Conservation (phyloP, 1,284 basidiomycete genomes). For the Caloboletus firmus region DNA sequence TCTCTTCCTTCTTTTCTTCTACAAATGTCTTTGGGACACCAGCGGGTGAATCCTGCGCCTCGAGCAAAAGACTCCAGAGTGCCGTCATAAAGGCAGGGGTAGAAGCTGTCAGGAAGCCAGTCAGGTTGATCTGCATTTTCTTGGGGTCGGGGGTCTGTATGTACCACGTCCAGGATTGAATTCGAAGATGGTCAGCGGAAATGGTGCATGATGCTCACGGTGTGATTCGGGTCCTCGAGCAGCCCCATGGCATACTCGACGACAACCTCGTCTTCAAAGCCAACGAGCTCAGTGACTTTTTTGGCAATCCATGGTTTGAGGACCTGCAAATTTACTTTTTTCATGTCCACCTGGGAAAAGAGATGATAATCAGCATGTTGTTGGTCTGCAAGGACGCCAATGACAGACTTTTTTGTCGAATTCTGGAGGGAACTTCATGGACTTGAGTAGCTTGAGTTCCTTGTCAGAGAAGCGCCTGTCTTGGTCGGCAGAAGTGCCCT, state of each 20-base stretch:
- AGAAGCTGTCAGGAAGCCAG: conserved; percentile 83
- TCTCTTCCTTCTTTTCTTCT: conserved; percentile 94
- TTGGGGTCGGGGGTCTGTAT: conserved; percentile 83
- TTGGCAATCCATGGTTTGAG: conserved; percentile 94
- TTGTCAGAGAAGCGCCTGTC: conserved; percentile 95
- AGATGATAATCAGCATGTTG: neutral
- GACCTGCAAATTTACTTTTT: conserved; percentile 88
- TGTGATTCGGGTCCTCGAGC: conserved; percentile 80
- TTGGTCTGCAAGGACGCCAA: neutral
- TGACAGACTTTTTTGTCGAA: conserved; percentile 80
- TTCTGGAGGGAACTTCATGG: conserved; percentile 87
- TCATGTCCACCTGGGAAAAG: conserved; percentile 74
- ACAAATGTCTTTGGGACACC: conserved; percentile 94
- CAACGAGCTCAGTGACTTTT: conserved; percentile 85
- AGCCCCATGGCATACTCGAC: conserved; percentile 95
- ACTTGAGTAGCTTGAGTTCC: conserved; percentile 83
- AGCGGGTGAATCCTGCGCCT: conserved; percentile 85
- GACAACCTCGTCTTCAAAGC: conserved; percentile 96
- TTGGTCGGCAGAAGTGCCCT: conserved; percentile 82
- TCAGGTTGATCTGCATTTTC: conserved; percentile 93
- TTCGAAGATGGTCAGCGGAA: neutral
- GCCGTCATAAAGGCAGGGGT: conserved; percentile 85
- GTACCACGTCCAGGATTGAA: neutral
- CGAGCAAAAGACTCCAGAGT: conserved; percentile 88
- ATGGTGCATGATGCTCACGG: conserved; percentile 50